These are phyloP conservation scores for Acanthamoeba sp. DNA, from an alignment of 208 protist species.

Conservation along the genomic window DNA sequence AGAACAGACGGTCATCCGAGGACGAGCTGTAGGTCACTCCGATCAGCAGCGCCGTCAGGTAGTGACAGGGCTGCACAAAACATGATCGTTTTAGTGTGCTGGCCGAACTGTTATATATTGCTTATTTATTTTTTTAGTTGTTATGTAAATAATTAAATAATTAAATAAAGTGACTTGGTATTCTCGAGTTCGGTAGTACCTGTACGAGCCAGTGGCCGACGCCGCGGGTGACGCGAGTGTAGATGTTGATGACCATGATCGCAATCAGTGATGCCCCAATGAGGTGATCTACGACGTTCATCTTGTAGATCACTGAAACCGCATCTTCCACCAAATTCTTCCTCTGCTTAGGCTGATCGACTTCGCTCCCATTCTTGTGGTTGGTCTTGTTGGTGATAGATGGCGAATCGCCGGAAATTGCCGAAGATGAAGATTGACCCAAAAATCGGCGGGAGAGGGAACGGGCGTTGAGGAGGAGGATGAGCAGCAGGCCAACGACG, in stretches of 20 bases:
- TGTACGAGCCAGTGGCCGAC: slow-evolving; percentile 64
- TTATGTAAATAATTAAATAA: too few relatives aligned
- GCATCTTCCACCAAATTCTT: background rate
- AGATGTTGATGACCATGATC: slow-evolving; percentile 52
- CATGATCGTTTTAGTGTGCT: background rate
- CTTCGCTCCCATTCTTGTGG: background rate
- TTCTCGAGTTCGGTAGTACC: too few relatives aligned
- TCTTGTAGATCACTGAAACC: slow-evolving; percentile 59
- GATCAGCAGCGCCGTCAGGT: slow-evolving; percentile 59
- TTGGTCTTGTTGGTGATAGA: background rate
- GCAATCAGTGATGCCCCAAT: slow-evolving; percentile 5
- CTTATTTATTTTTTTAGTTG: too few relatives aligned
- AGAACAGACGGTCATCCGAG: background rate
- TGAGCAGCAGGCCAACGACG: background rate
- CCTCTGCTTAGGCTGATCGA: background rate
- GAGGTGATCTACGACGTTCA: slow-evolving; percentile 52
- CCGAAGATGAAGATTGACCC: background rate
- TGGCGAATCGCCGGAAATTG: background rate
- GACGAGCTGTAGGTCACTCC: slow-evolving; percentile 24
- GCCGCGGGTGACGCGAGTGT: slow-evolving; percentile 10
- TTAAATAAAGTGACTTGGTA: too few relatives aligned
- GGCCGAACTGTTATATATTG: background rate
- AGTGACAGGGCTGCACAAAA: slow-evolving; percentile 66
- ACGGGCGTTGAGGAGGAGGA: background rate
- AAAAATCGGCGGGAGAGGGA: background rate